A percentile compares a stretch with the other conserved stretches of the same genome.
Conservation (phyloP, 1,284 basidiomycete genomes). For the Trichosporon asahii region DNA sequence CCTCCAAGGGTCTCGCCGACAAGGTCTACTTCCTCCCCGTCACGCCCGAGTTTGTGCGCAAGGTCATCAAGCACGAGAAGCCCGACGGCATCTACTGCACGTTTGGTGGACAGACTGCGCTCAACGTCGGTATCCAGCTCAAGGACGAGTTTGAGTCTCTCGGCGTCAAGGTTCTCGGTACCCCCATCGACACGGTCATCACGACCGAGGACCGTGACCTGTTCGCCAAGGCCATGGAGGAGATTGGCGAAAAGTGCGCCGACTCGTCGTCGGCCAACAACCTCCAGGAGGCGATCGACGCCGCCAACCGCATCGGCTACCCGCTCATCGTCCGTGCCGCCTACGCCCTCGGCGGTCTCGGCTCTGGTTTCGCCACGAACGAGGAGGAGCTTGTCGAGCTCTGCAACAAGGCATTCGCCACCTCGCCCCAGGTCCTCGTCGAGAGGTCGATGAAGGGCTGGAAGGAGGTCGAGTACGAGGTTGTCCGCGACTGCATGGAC, state of each 20-base stretch:
- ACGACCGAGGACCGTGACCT: conserved; percentile 94
- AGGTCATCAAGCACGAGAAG: conserved; percentile 97
- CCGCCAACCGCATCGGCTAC: conserved; percentile 87
- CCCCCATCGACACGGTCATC: conserved; percentile 95
- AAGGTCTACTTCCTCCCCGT: conserved; percentile 99
- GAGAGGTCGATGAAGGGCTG: conserved; percentile 99
- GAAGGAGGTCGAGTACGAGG: conserved; percentile 99
- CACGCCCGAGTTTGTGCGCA: conserved; percentile 94
- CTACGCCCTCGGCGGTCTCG: conserved; percentile 91
- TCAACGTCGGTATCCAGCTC: conserved; percentile 95
- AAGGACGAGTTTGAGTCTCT: conserved; percentile 87
- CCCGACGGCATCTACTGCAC: conserved; percentile 99
- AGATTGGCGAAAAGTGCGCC: conserved; percentile 91
- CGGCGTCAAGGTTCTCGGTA: conserved; percentile 90
- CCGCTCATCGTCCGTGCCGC: conserved; percentile 97
- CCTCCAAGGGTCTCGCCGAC: conserved; percentile 93
- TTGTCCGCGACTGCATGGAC: conserved; percentile 94
- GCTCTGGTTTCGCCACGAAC: conserved; percentile 90
- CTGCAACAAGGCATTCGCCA: conserved; percentile 92
- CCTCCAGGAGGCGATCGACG: conserved; percentile 74
- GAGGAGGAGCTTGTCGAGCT: conserved; percentile 80
- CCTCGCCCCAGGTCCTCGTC: conserved; percentile 92
- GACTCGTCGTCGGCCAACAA: conserved; percentile 77
- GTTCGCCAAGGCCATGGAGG: conserved; percentile 90
- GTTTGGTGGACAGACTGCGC: conserved; percentile 95